Base-by-base conservation (phyloP, 2,329 filamentous ascomycete species). In the Pyrenochaeta sp. region DNA sequence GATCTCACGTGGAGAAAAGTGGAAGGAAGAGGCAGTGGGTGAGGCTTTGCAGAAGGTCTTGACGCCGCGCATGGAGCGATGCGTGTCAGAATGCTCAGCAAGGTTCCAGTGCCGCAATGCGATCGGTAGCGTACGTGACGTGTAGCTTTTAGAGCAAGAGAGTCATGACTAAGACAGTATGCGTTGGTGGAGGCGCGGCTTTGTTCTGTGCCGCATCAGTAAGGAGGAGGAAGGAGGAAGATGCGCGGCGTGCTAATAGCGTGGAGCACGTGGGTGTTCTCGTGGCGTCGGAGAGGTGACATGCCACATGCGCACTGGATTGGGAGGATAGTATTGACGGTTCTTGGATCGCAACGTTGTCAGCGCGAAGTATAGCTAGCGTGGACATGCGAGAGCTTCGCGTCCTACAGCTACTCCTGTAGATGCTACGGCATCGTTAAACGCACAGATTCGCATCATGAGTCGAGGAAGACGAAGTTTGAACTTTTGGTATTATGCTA, bases 151-250 rank as follows among this genome's bases (percentile, higher is more conserved):
- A 50, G 32, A 27, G 40, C 40, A 8, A 5, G 28, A 30, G 28
- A 30, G 22, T 8, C 42, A 13, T n/a, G 4, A 13, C 15, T 6
- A 39, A 32, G 40, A 46, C 43, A 37, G 25, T 15, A n/a, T 10
- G 12, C 28, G 46, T 57, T 57, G 58, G 58, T 60, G 50, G 46
- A 54, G 50, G 54, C 47, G 50, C 28, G 45, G 45, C 42, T 25
- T 28, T 15, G 42, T 27, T 37, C 42, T 42, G 10, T 50, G 56
- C 44, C 30, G 32, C 30, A 22, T 42, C 3, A 30, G 15, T 19
- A 48, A 28, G 27, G 39, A 44, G n/a, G 8, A 3, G 25, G 7
- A 27, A 12, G 6, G n/a, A 19, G 4, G 39, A 19, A 8, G 15
- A 9, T 42, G 39, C 9, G 19, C 3, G 22, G 40, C 10, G 12